Conservation (phyloP, 2,329 filamentous ascomycete species). For the Beauveria medogensis region DNA sequence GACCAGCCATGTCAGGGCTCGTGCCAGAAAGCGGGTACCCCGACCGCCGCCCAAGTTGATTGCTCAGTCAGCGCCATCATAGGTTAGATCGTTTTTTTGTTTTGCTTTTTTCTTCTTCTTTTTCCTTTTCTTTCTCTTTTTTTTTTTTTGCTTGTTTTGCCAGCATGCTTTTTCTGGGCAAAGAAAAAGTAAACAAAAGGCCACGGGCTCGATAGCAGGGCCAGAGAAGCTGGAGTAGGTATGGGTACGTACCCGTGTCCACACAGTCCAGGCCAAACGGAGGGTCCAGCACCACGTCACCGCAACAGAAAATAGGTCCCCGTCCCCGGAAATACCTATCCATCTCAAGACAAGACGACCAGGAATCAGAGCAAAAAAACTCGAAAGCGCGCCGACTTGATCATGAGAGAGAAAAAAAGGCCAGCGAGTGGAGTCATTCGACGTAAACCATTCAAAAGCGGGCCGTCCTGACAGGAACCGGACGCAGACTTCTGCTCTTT, state of each 20-base stretch:
- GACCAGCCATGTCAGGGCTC: slow-evolving; percentile 1
- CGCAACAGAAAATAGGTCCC: not conserved
- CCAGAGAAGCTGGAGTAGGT: not conserved
- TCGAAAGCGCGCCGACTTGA: not conserved
- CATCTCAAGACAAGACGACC: not conserved
- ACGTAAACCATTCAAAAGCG: not conserved
- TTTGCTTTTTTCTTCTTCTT: not conserved
- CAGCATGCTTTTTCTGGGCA: not conserved
- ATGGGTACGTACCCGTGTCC: no score
- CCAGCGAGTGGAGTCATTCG: not conserved
- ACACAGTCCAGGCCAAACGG: not conserved
- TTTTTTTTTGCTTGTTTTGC: not conserved
- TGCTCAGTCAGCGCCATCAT: not conserved
- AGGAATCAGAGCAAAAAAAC: not conserved
- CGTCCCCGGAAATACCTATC: not conserved
- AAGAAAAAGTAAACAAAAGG: not conserved
- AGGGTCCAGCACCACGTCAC: not conserved
- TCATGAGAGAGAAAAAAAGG: not conserved
- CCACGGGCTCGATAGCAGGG: not conserved
- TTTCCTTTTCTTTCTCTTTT: not conserved
- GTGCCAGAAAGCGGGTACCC: slow-evolving; percentile 4
- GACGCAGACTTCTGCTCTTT: not conserved
- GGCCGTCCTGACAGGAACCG: slow-evolving; percentile 1
- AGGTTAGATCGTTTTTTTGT: not conserved
- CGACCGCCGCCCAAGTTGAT: not conserved